Evolutionary conservation across 2,329 filamentous ascomycete species (phyloP).

Genomic region (Fusarium buharicum): DNA sequence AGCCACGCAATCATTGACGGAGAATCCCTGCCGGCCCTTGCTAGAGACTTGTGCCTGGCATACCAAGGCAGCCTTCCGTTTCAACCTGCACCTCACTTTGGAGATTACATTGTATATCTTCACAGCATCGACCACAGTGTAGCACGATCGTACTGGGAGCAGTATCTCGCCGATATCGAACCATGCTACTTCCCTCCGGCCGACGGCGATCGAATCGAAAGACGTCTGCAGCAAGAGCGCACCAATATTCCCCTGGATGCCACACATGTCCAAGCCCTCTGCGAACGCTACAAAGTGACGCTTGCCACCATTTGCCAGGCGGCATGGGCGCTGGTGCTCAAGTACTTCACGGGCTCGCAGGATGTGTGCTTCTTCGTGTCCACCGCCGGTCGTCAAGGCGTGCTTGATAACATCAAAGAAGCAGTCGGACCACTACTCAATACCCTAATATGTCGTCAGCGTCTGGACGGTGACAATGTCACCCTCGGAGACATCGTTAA

Average conservation of each 20-base stretch:
- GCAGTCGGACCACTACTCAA: slow-evolving; percentile 14
- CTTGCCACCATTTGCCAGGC: slow-evolving; percentile 14
- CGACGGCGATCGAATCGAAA: slow-evolving; percentile 7
- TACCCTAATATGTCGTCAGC: slow-evolving; percentile 12
- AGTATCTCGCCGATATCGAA: slow-evolving; percentile 12
- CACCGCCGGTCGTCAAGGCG: slow-evolving; percentile 10
- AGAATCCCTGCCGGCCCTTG: slow-evolving; percentile 11
- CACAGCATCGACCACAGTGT: slow-evolving; percentile 12
- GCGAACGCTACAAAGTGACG: slow-evolving; percentile 12
- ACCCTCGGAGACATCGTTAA: slow-evolving; percentile 13
- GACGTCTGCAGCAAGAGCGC: slow-evolving; percentile 11
- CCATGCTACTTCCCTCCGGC: slow-evolving; percentile 13
- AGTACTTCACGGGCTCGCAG: slow-evolving; percentile 8
- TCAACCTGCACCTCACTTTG: slow-evolving; percentile 13
- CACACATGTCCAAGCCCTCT: slow-evolving; percentile 8
- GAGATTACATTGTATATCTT: slow-evolving; percentile 13
- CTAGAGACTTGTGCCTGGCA: slow-evolving; percentile 13
- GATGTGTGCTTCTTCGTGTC: slow-evolving; percentile 14
- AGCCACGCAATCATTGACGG: slow-evolving; percentile 12
- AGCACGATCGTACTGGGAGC: slow-evolving; percentile 12
- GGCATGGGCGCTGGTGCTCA: slow-evolving; percentile 12
- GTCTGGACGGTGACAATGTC: slow-evolving; percentile 9
- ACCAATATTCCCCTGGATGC: slow-evolving; percentile 11
- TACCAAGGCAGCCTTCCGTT: slow-evolving; percentile 12
- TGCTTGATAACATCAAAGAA: slow-evolving; percentile 15